Evolutionary conservation across 306 rosid genomes (phyloP), one percentile per base, ranked within the genome.

Genomic region (Chamaecrista fasciculata): DNA sequence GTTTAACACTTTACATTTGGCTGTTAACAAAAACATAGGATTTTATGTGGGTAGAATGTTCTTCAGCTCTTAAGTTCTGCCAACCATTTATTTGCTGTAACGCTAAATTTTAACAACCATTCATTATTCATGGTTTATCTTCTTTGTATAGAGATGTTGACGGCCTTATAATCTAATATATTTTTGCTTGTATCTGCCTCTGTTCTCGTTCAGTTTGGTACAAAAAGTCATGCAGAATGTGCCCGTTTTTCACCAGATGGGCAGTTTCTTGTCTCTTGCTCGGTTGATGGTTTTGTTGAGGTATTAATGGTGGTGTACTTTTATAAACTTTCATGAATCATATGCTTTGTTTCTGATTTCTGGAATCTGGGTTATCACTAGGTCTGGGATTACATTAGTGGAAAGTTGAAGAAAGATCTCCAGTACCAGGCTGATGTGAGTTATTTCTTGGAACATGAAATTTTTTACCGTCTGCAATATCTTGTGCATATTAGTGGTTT

Each of bases 381-480:
- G 96, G 99, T 95, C 71, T 95, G 97, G 97, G 99, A 91, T 77
- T 91, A 95, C 79, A 69, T 91, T 49, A 95, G 99, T 71, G 97
- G 99, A 76, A 95, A 95, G 66, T 87, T 95, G 81, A 95, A 95
- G 89, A 95, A 95, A 81, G 99, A 95, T 79, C 96, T 95, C 76
- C 99, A 91, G 83, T 95, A 95, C 87, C 99, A 95, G 81, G 97
- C 99, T 70, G 97, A 95, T 79, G 99, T 94, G 78, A 91, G 99
- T 65, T 71, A 40, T 39, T 67, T 76, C 67, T 4, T 39, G 33
- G 34, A 33, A 58, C 50, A 44, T 15, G 15, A 44, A 44, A 15
- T 57, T 8, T 29, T 10, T 57, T 8, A 31, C 26, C 18, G 28
- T 57, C 8, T 31, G 8, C 42, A 57, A 16, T 31, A 34, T 34